phyloP scores from a whole-genome alignment of 208 protist species.

The Acanthamoeba sp. region DNA sequence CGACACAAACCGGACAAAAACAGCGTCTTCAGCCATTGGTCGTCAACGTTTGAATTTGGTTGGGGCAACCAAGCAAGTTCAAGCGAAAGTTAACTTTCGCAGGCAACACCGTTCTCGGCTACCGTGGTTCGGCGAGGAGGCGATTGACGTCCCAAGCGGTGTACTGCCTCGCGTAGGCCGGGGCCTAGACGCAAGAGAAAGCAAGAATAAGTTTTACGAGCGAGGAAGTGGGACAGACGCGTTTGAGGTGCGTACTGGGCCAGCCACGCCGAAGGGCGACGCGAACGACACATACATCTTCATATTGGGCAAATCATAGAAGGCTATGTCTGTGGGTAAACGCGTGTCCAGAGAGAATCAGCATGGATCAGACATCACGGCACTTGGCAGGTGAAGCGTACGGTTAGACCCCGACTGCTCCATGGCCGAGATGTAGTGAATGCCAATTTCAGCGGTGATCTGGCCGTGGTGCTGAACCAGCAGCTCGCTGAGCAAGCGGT shows the following conservation, averaged over 20 bases:
- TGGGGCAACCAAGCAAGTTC: background rate
- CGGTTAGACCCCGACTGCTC: slow-evolving; percentile 40
- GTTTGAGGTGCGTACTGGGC: background rate
- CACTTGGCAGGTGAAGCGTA: background rate
- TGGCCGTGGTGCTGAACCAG: slow-evolving; percentile 75
- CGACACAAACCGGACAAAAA: background rate
- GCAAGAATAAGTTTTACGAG: background rate
- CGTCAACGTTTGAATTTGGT: background rate
- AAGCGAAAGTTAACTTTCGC: background rate
- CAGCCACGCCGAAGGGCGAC: background rate
- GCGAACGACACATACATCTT: slow-evolving; percentile 72
- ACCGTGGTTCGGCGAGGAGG: background rate
- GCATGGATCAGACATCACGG: background rate
- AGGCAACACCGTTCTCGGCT: background rate
- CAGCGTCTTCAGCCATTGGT: background rate
- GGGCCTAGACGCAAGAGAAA: background rate
- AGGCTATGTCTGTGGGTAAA: slow-evolving; percentile 63
- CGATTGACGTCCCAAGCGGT: background rate
- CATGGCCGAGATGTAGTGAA: slow-evolving; percentile 74
- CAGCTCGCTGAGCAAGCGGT: slow-evolving; percentile 50
- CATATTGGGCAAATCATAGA: slow-evolving; percentile 76
- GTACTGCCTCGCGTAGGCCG: background rate
- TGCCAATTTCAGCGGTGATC: slow-evolving; percentile 73
- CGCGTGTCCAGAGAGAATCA: background rate
- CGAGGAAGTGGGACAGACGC: background rate